Percentiles rank a stretch among this genome's conserved stretches.
phyloP scores from a whole-genome alignment of 2,329 filamentous ascomycete genomes.

The Alternaria novae-zelandiae region DNA sequence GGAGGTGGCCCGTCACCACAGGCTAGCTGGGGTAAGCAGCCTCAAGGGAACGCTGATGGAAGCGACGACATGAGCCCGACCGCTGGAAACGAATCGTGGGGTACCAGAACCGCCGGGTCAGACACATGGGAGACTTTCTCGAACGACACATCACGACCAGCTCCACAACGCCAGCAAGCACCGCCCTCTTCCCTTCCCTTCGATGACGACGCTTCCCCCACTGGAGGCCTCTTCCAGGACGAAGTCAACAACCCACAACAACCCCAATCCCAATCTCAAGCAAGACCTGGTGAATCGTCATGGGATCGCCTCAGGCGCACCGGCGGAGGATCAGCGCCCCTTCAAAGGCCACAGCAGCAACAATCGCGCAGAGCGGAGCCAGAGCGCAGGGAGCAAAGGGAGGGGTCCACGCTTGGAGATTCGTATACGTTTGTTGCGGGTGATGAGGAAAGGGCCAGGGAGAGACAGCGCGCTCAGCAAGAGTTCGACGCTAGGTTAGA shows the following conservation, averaged over 20 bases:
- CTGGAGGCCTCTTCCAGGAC: conserved; percentile 44
- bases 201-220: conserved; percentile 46
- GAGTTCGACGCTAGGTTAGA: conserved; percentile 59
- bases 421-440: conserved; percentile 53
- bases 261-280: conserved; percentile 17
- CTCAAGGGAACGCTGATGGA: conserved; percentile 29
- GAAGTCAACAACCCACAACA: conserved; percentile 26
- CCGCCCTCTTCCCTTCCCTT: conserved; percentile 20
- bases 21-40: conserved; percentile 36
- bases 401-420: conserved; percentile 48
- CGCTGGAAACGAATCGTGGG: conserved; percentile 47
- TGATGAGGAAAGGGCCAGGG: conserved; percentile 53
- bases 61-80: conserved; percentile 53
- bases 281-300: conserved; percentile 44
- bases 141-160: conserved; percentile 10
- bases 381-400: conserved; percentile 31
- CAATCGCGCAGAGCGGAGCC: conserved; percentile 23
- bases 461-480: conserved; percentile 55
- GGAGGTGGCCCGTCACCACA: conserved; percentile 47
- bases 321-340: conserved; percentile 26
- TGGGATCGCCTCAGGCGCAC: conserved; percentile 54
- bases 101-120: conserved; percentile 7
- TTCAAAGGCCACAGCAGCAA: conserved; percentile 17
- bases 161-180: conserved; percentile 15
- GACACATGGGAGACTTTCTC: conserved; percentile 25